Conservation (phyloP, 768 basidiomycete genomes). For the Hericium coralloides region DNA sequence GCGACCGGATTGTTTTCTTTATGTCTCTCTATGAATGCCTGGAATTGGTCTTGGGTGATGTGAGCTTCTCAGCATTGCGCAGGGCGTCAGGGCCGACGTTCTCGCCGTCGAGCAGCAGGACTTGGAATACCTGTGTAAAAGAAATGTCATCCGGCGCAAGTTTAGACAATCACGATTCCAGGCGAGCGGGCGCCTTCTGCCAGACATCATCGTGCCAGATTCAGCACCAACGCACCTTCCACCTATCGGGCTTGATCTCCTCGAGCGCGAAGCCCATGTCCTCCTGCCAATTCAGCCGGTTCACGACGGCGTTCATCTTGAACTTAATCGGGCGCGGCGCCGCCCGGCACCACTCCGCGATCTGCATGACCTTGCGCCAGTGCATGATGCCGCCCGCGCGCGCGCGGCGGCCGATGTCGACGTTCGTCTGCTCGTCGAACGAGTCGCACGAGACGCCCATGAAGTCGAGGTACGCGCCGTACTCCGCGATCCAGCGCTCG, state of each 20-base stretch:
- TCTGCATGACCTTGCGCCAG: conserved; percentile 6
- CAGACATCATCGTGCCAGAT: neutral
- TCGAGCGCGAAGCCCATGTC: conserved; percentile 14
- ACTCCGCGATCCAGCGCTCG: conserved; percentile 30
- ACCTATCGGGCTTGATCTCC: conserved; percentile 15
- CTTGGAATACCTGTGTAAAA: neutral
- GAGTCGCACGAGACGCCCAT: conserved; percentile 20
- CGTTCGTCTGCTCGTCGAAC: conserved; percentile 17
- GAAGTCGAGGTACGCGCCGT: conserved; percentile 25
- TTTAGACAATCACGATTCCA: no score
- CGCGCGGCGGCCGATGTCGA: conserved; percentile 12
- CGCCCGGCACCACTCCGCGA: conserved; percentile 14
- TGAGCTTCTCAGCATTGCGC: conserved; percentile 7
- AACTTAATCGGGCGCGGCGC: conserved; percentile 9
- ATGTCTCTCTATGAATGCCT: conserved; percentile 11
- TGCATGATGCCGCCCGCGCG: conserved; percentile 3
- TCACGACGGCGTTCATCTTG: conserved; percentile 18
- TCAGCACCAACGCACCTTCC: neutral
- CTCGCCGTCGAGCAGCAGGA: conserved; percentile 10
- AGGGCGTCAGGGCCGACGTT: conserved; percentile 7
- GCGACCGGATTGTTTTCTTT: conserved; percentile 5
- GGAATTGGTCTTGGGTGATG: conserved; percentile 11
- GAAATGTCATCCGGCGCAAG: neutral
- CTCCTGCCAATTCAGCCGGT: conserved; percentile 13
- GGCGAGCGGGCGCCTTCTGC: neutral